phyloP scores from a whole-genome alignment of 805 yeast species.

The Candida mattraensis region DNA sequence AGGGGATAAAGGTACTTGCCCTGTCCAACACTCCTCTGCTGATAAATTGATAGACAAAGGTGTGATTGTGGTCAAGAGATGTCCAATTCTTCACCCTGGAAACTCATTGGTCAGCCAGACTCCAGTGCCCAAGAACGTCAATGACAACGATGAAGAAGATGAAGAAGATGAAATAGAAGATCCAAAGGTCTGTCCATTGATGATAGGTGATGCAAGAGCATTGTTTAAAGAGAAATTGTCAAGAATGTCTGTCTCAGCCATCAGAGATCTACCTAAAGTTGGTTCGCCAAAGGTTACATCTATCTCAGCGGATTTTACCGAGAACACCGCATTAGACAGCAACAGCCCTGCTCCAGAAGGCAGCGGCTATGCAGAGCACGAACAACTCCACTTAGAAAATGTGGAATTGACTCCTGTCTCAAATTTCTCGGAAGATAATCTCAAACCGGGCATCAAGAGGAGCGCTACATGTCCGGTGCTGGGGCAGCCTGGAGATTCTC shows the following conservation, averaged over 20 bases:
- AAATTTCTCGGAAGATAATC: too few relatives aligned
- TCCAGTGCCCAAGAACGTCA: not conserved
- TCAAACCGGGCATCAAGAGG: constrained; percentile 1
- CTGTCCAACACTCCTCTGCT: constrained; percentile 15
- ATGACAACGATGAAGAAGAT: constrained; percentile 17
- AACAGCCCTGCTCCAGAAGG: not conserved
- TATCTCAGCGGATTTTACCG: constrained; percentile 26
- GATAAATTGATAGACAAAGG: constrained; percentile 1
- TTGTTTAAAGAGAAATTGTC: constrained; percentile 36
- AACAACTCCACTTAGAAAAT: too few relatives aligned
- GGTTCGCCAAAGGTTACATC: constrained; percentile 27
- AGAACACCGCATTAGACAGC: constrained; percentile 5
- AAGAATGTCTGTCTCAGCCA: constrained; percentile 32
- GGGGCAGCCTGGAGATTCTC: constrained; percentile 9
- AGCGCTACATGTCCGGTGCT: constrained; percentile 16
- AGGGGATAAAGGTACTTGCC: constrained; percentile 26
- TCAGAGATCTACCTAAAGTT: constrained; percentile 25
- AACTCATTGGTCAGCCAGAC: too few relatives aligned
- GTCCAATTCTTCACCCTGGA: constrained; percentile 32
- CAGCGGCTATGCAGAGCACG: not conserved
- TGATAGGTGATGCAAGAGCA: constrained; percentile 45
- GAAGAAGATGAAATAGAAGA: constrained; percentile 33
- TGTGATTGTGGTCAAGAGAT: constrained; percentile 20
- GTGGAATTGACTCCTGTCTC: not conserved
- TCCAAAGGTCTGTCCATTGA: constrained; percentile 44